Evolutionary conservation across 495 filamentous ascomycete species (phyloP).

Genomic region (Melanomma pulvis-pyrius): DNA sequence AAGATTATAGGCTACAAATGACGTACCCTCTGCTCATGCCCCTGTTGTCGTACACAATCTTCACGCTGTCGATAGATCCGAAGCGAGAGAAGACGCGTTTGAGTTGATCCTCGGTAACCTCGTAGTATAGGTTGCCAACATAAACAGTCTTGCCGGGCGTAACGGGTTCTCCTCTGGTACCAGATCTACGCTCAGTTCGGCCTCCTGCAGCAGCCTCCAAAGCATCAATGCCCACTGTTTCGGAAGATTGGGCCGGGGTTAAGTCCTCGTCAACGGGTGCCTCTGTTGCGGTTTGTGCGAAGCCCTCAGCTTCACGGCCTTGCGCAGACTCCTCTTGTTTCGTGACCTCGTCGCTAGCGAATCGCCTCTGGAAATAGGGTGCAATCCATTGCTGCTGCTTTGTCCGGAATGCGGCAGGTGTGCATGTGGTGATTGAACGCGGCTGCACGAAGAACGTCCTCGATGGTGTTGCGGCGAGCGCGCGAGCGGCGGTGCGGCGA

Average conservation of each 20-base stretch:
- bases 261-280: constrained; percentile 32
- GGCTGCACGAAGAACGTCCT: constrained; percentile 49
- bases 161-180: neutral
- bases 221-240: constrained; percentile 11
- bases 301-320: constrained; percentile 10
- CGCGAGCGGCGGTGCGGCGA: constrained; percentile 40
- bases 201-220: constrained; percentile 6
- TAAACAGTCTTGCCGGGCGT: constrained; percentile 58
- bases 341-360: constrained; percentile 50
- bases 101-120: constrained; percentile 55
- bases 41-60: constrained; percentile 67
- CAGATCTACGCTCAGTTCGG: neutral
- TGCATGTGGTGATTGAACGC: constrained; percentile 47
- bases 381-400: constrained; percentile 37
- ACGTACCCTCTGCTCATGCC: constrained; percentile 87
- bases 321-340: constrained; percentile 2
- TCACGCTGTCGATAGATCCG: constrained; percentile 50
- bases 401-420: constrained; percentile 36
- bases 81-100: constrained; percentile 43
- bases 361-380: constrained; percentile 48
- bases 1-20: neutral
- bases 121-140: constrained; percentile 85
- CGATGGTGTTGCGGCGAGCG: constrained; percentile 53
- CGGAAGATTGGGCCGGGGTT: constrained; percentile 15
- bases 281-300: constrained; percentile 33